Evolutionary conservation across 2,329 filamentous ascomycete species (phyloP).

Genomic region (Epichloe uncinata): DNA sequence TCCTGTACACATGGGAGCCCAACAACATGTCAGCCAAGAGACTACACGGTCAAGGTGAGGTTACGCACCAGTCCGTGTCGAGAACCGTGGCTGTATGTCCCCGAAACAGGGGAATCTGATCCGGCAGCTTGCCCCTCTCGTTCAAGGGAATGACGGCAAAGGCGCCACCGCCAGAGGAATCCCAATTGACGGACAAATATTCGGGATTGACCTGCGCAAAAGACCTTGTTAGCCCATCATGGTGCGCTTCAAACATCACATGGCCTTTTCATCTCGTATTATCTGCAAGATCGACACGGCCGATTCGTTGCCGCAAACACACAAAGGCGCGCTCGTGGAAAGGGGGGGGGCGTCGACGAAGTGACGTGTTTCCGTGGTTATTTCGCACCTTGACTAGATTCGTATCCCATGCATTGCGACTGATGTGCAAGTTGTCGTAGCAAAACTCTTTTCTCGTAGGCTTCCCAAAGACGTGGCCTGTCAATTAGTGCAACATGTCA

Average conservation of each 20-base stretch:
- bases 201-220: conserved; percentile 70
- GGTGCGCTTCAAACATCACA: not conserved
- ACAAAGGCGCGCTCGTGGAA: too few species aligned
- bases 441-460: conserved; percentile 92
- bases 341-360: too few species aligned
- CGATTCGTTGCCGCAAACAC: not conserved
- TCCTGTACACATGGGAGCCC: conserved; percentile 38
- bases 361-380: not conserved
- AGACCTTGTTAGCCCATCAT: conserved; percentile 7
- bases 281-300: too few species aligned
- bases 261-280: not conserved
- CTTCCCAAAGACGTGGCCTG: conserved; percentile 97
- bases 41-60: not conserved
- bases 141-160: conserved; percentile 89
- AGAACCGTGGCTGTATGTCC: conserved; percentile 92
- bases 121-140: conserved; percentile 82
- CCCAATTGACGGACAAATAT: conserved; percentile 97
- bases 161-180: conserved; percentile 85
- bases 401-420: conserved; percentile 97
- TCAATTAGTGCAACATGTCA: not conserved
- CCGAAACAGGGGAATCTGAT: conserved; percentile 88
- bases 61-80: conserved; percentile 78
- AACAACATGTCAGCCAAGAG: not conserved
- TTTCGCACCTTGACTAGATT: conserved; percentile 82
- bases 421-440: conserved; percentile 96